Evolutionary conservation across 1,139 yeast species (phyloP), one percentile per base, ranked within the genome.

Genomic region (Ogataea hybrid): DNA sequence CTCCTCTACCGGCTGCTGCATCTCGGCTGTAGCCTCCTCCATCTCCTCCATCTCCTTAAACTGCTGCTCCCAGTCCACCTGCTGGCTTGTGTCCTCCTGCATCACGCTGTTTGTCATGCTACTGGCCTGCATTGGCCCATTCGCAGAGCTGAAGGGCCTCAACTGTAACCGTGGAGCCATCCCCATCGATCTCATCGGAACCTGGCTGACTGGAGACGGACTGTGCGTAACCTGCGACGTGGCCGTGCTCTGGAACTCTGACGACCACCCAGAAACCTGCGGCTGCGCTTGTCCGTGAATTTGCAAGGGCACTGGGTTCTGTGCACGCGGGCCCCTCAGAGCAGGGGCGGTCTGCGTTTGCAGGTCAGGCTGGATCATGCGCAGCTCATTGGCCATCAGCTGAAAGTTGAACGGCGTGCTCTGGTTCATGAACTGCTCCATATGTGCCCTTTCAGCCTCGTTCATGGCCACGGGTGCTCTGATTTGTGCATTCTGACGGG

Each of bases 21-120:
- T 31, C 20, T 37, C 44, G 5, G 39, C 35, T 6, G 68, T 55
- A 6, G 7, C 7, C 20, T 18, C 20, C 20, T 18, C 20, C 20
- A 18, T 63, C 18, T 50, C 47, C 62, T 89, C 97, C 39, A 88
- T 72, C 56, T 81, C 83, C 55, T 79, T 75, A 65, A 92, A 92
- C 54, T 84, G 89, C 57, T 85, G 82, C 58, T 89, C 97, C 97
- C 97, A 90, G 58, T 48, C 65, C 53, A 46, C 44, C 6, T 32
- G 39, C 27, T 34, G 47, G 37, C 42, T 43, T 12, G 29, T 29
- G 17, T 20, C 39, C 30, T 44, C 41, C 12, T 38, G 31, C 23
- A 25, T 25, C 18, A 17, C 25, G 11, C 31, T 35, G 6, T 18
- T 46, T n/a, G 25, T 21, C 16, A 32, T 25, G 12, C 32, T 25